Conservation (phyloP, 306 rosid genomes). For the Adenanthera pavonina region DNA sequence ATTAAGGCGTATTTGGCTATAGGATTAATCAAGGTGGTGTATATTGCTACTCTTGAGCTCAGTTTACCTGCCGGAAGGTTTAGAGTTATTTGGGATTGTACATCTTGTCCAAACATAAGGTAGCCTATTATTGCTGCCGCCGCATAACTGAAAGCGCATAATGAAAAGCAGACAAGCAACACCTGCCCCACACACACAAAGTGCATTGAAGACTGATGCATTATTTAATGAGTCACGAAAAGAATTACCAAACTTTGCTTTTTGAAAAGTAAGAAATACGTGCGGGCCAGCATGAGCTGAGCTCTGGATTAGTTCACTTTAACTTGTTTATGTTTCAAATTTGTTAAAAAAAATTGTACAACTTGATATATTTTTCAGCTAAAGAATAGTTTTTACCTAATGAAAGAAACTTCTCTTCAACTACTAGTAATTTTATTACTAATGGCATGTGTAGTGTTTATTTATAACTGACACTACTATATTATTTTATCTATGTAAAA, state of each 20-base stretch:
- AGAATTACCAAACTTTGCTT: neutral
- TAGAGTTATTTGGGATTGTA: constrained; percentile 69
- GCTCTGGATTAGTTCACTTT: too few relatives aligned
- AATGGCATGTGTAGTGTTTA: too few relatives aligned
- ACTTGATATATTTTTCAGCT: too few relatives aligned
- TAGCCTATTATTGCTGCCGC: constrained; percentile 70
- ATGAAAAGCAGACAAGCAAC: constrained; percentile 55
- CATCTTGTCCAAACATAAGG: constrained; percentile 69
- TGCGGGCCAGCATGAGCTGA: too few relatives aligned
- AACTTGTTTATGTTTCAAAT: too few relatives aligned
- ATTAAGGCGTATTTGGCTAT: constrained; percentile 78
- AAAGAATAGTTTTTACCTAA: too few relatives aligned
- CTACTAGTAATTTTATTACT: too few relatives aligned
- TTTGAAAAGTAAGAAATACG: neutral
- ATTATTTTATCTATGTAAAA: too few relatives aligned
- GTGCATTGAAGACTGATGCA: neutral
- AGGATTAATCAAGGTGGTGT: constrained; percentile 73
- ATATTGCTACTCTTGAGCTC: constrained; percentile 70
- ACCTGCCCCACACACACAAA: constrained; percentile 50
- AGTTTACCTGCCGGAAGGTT: constrained; percentile 63
- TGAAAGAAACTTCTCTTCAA: too few relatives aligned
- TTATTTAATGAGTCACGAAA: neutral
- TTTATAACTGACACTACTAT: too few relatives aligned
- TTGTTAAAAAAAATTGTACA: too few relatives aligned
- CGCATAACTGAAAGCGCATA: constrained; percentile 69